Base-by-base conservation (phyloP, 2,329 filamentous ascomycete species). In the Trichoderma citrinoviride region DNA sequence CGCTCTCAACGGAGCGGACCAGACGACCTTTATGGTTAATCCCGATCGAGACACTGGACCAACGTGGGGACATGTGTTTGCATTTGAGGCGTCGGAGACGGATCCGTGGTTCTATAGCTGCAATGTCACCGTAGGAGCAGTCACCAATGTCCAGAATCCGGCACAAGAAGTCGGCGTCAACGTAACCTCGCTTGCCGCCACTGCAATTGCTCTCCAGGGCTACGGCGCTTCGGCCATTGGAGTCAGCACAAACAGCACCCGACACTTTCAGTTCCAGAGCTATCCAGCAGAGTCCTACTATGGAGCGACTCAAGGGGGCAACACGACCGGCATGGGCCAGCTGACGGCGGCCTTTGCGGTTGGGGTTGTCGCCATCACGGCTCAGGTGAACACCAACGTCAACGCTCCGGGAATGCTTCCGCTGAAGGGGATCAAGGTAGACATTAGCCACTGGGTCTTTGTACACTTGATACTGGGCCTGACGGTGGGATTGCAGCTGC, bases 41-140 rank as follows among this genome's bases (percentile, higher is more conserved):
- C 68, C 66, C 0, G 60, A 62, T 7, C 57, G 52, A 7, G 67
- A 62, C 6, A 73, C 74, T 61, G 73, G 70, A 15, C 27, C 66
- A 0, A 64, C 71, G 5, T 77, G 75, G 68, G 70, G 68, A 57
- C 46, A 66, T 15, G 70, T 81, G 7, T 66, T 72, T 29, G 79
- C 73, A 2, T 78, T 81, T 17, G 79, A 81, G 64, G 72, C 78
- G 1, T 78, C 75, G 0, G 23, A 60, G 17, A 71, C 65, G 1
- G 62, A 74, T 5, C 71, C 78, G 0, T 81, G 78, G 78, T 80
- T 74, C 64, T 81, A 81, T 69, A 66, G 60, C 15, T 81, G 79
- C 70, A 76, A 79, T 57, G 71, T 79, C 17, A 77, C 73, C 0
- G 56, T 81, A 5, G 71, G 70, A 0, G 21, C 67, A 2, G 78